These are phyloP conservation scores for Boletus tomentosulus DNA, from an alignment of 768 basidiomycete species.

Conservation along the genomic window DNA sequence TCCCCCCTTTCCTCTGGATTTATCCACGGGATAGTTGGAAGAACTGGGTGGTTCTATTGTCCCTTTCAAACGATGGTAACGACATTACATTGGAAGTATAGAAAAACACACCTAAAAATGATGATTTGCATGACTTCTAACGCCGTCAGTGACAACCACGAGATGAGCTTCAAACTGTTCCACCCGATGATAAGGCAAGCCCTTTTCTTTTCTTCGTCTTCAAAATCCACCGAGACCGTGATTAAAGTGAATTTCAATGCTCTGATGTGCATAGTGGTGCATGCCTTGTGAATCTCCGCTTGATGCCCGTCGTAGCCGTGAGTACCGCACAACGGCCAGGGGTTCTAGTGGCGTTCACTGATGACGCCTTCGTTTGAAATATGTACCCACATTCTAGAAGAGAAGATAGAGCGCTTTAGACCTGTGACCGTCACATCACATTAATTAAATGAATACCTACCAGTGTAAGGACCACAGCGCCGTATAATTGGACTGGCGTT, in stretches of 20 bases:
- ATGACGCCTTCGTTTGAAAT: conserved; percentile 5
- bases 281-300: conserved; percentile 20
- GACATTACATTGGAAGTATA: background rate
- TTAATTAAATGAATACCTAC: conserved; percentile 13
- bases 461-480: conserved; percentile 21
- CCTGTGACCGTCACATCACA: conserved; percentile 8
- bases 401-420: conserved; percentile 13
- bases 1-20: conserved; percentile 5
- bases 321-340: conserved; percentile 11
- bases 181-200: conserved; percentile 14
- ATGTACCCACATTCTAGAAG: conserved; percentile 16
- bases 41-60: conserved; percentile 11
- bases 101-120: conserved; percentile 15
- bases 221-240: conserved; percentile 18
- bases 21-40: conserved; percentile 24
- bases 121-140: conserved; percentile 12
- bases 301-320: conserved; percentile 27
- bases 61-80: conserved; percentile 8
- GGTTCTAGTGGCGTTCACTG: conserved; percentile 10
- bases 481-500: conserved; percentile 23
- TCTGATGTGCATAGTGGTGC: conserved; percentile 11
- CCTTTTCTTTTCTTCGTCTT: conserved; percentile 5
- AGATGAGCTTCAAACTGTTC: conserved; percentile 16
- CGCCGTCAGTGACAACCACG: conserved; percentile 26
- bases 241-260: conserved; percentile 17